Evolutionary conservation across 768 basidiomycete genomes (phyloP).

Genomic region (Lentinula aciculospora): DNA sequence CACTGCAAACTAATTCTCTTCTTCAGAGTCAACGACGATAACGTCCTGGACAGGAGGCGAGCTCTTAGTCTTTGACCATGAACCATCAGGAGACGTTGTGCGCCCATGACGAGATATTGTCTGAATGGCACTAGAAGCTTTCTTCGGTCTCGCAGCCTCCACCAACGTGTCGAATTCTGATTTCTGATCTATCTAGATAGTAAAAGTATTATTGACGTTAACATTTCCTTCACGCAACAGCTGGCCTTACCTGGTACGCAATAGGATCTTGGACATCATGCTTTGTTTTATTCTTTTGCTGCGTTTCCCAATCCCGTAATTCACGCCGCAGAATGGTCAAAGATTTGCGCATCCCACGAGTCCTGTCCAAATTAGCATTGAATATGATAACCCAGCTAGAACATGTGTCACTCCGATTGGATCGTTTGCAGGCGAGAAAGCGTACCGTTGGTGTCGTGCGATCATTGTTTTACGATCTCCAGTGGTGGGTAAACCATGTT

Average conservation of each 20-base stretch:
- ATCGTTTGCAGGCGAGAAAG: background rate
- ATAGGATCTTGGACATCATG: slow-evolving; percentile 30
- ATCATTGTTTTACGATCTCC: slow-evolving; percentile 50
- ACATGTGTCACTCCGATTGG: background rate
- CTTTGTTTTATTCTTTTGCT: slow-evolving; percentile 34
- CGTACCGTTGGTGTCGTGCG: slow-evolving; percentile 56
- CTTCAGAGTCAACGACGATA: slow-evolving; percentile 31
- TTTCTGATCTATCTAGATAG: slow-evolving; percentile 30
- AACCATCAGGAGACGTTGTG: background rate
- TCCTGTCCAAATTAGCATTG: slow-evolving; percentile 68
- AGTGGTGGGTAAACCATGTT: slow-evolving; percentile 41
- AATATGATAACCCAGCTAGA: slow-evolving; percentile 63
- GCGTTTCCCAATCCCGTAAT: slow-evolving; percentile 55
- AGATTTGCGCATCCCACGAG: slow-evolving; percentile 35
- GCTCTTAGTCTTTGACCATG: background rate
- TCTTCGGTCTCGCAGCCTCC: slow-evolving; percentile 27
- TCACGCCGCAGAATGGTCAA: slow-evolving; percentile 43
- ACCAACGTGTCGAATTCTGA: slow-evolving; percentile 34
- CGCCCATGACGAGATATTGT: background rate
- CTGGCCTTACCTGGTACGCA: slow-evolving; percentile 38
- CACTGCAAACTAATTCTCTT: slow-evolving; percentile 15
- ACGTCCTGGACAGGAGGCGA: slow-evolving; percentile 13
- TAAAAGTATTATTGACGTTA: background rate
- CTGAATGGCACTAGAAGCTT: slow-evolving; percentile 3
- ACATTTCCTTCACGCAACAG: too few relatives aligned